Evolutionary conservation across 345 rosid species (phyloP), one percentile per base, ranked within the genome.

Genomic region (Cardamine chenopodiifolia): DNA sequence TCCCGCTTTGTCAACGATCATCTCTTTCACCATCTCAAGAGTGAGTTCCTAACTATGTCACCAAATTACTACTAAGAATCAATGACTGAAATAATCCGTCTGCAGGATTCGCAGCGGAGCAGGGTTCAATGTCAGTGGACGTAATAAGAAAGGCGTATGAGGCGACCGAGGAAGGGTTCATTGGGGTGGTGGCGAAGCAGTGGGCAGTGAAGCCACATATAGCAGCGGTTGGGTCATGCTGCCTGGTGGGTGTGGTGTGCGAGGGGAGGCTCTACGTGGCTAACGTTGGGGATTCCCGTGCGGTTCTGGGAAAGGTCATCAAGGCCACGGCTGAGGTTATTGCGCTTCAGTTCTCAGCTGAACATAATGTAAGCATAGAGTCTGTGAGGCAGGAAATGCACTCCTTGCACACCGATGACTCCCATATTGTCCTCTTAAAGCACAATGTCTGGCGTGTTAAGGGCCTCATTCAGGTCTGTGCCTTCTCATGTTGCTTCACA

Each of bases 371-470:
- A 59, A 79, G 84, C 68, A 83, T 88, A 23, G 98, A 93, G 88
- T 81, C 98, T 53, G 97, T 93, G 72, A 83, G 98, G 62, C 94
- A 83, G 72, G 98, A 93, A 76, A 83, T 93, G 92, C 88, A 75
- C 48, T 82, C 95, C 67, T 74, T 83, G 85, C 98, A 93, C 73
- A 95, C 97, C 2, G 98, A 89, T 71, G 96, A 93, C 73, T 66
- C 94, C 0, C 91, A 80, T 14, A 88, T 93, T 52, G 98, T 93
- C 31, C 88, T 91, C 53, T 70, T 93, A 50, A 93, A 89, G 61
- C 97, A 91, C 75, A 93, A 91, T 50, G 98, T 93, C 29, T 93
- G 98, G 98, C 96, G 98, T 19, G 97, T 91, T 23, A 93, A 93
- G 75, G 98, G 97, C 78, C 85, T 91, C 70, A 93, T 93, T 81